Conservation (phyloP, 345 rosid species). For the Syzygium oleosum region DNA sequence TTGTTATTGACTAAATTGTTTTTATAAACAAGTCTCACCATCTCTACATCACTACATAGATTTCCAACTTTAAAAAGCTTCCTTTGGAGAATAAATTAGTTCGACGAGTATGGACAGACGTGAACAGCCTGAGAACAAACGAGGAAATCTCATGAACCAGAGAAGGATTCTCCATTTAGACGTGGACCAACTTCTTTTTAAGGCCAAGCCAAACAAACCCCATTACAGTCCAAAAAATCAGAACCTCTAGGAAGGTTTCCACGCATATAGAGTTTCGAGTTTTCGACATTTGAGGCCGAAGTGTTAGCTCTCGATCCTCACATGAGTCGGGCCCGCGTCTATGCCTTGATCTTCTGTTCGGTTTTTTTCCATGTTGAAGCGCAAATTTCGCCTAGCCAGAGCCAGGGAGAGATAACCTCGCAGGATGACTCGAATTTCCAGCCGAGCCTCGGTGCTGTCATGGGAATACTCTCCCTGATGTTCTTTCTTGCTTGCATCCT, state of each 20-base stretch:
- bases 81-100: not conserved
- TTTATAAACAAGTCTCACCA: constrained; percentile 6
- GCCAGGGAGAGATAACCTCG: not conserved
- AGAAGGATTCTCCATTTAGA: not conserved
- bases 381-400: not conserved
- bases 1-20: not conserved
- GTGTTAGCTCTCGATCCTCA: not conserved
- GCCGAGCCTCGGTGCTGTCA: constrained; percentile 68
- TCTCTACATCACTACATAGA: constrained; percentile 12
- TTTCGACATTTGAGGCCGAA: not conserved
- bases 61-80: not conserved
- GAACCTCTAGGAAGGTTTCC: not conserved
- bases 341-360: not conserved
- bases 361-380: not conserved
- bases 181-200: not conserved
- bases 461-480: constrained; percentile 57
- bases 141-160: not conserved
- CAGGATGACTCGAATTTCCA: constrained; percentile 23
- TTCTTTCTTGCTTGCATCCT: constrained; percentile 47
- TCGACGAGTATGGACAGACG: not conserved
- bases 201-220: not conserved
- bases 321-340: constrained; percentile 13
- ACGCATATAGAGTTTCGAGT: not conserved
- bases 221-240: no score
- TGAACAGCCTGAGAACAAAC: not conserved